Base-by-base conservation (phyloP, 495 filamentous ascomycete species). In the Cercophora samala region DNA sequence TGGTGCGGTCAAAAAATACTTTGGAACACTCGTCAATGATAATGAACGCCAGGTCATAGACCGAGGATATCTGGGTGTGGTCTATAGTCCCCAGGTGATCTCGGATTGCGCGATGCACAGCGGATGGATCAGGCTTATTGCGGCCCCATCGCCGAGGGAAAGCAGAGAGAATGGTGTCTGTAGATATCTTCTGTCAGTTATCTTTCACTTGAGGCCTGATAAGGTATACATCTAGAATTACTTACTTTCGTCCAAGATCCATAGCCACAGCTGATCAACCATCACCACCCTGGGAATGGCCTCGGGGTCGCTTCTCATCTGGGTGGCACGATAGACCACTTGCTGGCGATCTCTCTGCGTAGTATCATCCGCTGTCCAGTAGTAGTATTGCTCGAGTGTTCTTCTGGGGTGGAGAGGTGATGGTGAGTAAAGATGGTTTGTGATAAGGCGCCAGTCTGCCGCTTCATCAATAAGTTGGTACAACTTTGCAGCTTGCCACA, bases 201-300 rank as follows among this genome's bases (percentile, higher is more conserved):
- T n/a, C n/a, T n/a, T n/a, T n/a, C n/a, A n/a, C n/a, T n/a, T n/a
- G n/a, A n/a, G n/a, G n/a, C n/a, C n/a, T n/a, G n/a, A n/a, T n/a
- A n/a, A n/a, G n/a, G n/a, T n/a, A n/a, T n/a, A n/a, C n/a, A n/a
- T n/a, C n/a, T n/a, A n/a, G n/a, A n/a, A n/a, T n/a, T n/a, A n/a
- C 58, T 26, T 22, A 70, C 69, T 71, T 13, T 83, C 82, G 22
- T 89, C 88, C 17, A 91, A 66, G 25, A 90, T 84, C 87, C 87
- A 91, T 79, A 91, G 83, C 89, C 89, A 91, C 9, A 91, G 77
- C 72, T 91, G 88, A 66, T 91, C 89, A 3, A 90, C 89, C 89
- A 91, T 92, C 69, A 90, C 84, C 13, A 91, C 83, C 64, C 90
- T 85, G 0, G 86, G 84, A n/a, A 89, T 72, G 5, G 70, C 68